phyloP scores from a whole-genome alignment of 257 asterid genomes.

The Handroanthus guayacan region DNA sequence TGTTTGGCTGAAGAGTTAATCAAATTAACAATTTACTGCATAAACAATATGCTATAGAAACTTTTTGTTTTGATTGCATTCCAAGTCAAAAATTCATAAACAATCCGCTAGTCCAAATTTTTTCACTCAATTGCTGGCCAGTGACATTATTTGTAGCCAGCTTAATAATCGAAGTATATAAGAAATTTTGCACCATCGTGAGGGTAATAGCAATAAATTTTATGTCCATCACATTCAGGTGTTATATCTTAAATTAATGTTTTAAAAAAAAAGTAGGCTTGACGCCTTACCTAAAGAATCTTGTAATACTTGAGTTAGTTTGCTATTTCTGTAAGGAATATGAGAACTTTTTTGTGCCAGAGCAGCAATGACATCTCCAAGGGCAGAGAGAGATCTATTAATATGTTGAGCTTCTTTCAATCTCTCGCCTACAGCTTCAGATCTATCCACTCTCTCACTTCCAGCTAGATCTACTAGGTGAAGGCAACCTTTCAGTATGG shows the following conservation, averaged over 20 bases:
- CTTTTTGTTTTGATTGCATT: background rate
- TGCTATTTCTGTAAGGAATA: conserved; percentile 91
- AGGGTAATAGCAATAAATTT: background rate
- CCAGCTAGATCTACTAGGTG: conserved; percentile 96
- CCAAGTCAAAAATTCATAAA: background rate
- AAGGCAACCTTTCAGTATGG: conserved; percentile 80
- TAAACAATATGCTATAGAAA: background rate
- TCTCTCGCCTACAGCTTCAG: conserved; percentile 95
- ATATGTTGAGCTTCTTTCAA: conserved; percentile 94
- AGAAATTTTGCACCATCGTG: background rate
- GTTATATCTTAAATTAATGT: background rate
- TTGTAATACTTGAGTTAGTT: conserved; percentile 92
- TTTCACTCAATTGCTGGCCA: background rate
- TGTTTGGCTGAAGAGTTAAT: background rate
- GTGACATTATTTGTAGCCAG: background rate
- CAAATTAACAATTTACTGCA: background rate
- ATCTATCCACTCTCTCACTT: conserved; percentile 88
- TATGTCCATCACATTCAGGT: background rate
- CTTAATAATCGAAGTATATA: background rate
- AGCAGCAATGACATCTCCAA: conserved; percentile 94
- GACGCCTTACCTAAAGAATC: conserved; percentile 75
- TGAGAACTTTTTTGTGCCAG: conserved; percentile 90
- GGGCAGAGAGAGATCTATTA: conserved; percentile 86
- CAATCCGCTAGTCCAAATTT: background rate
- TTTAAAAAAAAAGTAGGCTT: background rate